Conservation (phyloP, 176 grass and related monocot genomes). For the Hyparrhenia diplandra region DNA sequence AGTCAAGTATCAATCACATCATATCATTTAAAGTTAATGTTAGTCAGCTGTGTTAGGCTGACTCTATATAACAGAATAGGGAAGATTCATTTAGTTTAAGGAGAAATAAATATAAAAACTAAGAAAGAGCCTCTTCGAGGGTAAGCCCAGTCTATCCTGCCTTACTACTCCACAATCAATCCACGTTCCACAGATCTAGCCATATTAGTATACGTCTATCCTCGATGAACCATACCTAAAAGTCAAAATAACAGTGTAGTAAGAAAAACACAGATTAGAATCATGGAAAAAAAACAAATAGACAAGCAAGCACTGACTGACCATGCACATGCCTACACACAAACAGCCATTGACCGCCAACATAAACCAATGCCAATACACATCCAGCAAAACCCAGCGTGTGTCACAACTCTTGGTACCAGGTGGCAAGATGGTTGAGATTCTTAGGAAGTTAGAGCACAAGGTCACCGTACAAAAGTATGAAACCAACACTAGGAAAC, state of each 20-base stretch:
- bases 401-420: not conserved
- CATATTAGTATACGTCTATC: not conserved
- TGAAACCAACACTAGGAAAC: not conserved
- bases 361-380: not conserved
- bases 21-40: not conserved
- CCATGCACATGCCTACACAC: not conserved
- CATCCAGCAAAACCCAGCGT: not conserved
- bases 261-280: not conserved
- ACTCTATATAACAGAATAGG: not conserved
- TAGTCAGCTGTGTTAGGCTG: not conserved
- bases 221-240: not conserved
- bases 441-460: not conserved
- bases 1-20: not conserved
- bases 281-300: no score
- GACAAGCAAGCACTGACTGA: not conserved
- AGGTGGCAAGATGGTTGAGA: not conserved
- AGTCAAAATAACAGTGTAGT: not conserved
- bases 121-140: not conserved
- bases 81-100: no score
- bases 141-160: not conserved
- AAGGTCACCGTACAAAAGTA: not conserved
- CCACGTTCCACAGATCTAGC: not conserved
- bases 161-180: not conserved
- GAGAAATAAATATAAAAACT: not conserved
- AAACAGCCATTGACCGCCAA: not conserved